Evolutionary conservation across 2,329 filamentous ascomycete species (phyloP).

Genomic region (Pestalotiopsis sp.): DNA sequence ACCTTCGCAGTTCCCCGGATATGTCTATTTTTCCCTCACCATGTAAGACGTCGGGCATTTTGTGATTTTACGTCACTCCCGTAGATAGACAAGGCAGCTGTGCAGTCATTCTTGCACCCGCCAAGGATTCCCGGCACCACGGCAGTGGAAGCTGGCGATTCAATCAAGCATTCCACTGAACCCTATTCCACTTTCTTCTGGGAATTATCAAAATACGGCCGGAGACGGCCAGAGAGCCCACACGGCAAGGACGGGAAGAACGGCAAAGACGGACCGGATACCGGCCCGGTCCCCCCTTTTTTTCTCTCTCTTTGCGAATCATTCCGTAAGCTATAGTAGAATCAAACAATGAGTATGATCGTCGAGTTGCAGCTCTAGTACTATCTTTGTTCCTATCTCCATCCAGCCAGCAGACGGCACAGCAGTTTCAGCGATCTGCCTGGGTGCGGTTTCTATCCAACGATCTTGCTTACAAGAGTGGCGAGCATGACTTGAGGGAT

Average conservation of each 20-base stretch:
- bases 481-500: too few species aligned
- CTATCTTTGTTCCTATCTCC: too few species aligned
- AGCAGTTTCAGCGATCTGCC: too few species aligned
- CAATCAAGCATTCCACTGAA: background rate
- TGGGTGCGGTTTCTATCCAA: too few species aligned
- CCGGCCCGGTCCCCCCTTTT: background rate
- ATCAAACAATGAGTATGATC: too few species aligned
- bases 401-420: too few species aligned
- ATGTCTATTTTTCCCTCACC: background rate
- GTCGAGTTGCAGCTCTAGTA: too few species aligned
- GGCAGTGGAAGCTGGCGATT: background rate
- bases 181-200: background rate
- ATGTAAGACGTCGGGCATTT: background rate
- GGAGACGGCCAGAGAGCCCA: background rate
- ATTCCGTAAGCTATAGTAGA: too few species aligned
- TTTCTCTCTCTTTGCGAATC: background rate
- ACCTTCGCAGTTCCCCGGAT: background rate
- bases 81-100: background rate
- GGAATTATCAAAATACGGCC: background rate
- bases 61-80: background rate
- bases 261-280: background rate
- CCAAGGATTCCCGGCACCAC: background rate
- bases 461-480: too few species aligned
- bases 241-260: background rate
- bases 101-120: background rate